phyloP scores from a whole-genome alignment of 2,329 filamentous ascomycete genomes.

The Monilinia aucupariae region DNA sequence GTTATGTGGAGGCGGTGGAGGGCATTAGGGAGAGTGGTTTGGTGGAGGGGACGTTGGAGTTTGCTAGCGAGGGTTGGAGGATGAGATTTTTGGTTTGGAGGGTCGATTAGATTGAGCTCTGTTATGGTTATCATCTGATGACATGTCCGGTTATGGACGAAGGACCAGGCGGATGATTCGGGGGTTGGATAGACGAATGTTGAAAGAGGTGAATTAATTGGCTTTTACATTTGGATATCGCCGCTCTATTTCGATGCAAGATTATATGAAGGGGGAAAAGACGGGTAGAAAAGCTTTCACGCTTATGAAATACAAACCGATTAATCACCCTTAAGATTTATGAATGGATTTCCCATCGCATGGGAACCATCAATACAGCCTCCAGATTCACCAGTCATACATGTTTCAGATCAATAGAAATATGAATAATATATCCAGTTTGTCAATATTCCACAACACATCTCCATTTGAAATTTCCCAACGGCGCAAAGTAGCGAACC shows the following conservation, averaged over 20 bases:
- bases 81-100: constrained; percentile 29
- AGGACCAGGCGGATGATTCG: neutral
- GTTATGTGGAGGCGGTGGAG: constrained; percentile 22
- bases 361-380: neutral
- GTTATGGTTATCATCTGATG: neutral
- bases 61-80: constrained; percentile 18
- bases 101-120: constrained; percentile 22
- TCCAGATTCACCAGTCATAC: neutral
- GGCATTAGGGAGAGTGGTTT: constrained; percentile 19
- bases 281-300: neutral
- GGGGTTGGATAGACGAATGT: neutral
- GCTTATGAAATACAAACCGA: neutral
- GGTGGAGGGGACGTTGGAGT: constrained; percentile 26
- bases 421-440: neutral
- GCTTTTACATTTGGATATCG: neutral
- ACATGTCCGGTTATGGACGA: too few species aligned
- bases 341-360: neutral
- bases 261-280: neutral
- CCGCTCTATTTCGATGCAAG: neutral
- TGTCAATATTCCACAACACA: too few species aligned
- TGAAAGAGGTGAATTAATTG: neutral
- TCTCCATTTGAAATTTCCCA: too few species aligned
- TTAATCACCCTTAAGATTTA: neutral
- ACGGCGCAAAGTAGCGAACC: too few species aligned
- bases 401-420: neutral